phyloP scores from a whole-genome alignment of 148 eudicot genomes.

The Heliosperma pusillum region DNA sequence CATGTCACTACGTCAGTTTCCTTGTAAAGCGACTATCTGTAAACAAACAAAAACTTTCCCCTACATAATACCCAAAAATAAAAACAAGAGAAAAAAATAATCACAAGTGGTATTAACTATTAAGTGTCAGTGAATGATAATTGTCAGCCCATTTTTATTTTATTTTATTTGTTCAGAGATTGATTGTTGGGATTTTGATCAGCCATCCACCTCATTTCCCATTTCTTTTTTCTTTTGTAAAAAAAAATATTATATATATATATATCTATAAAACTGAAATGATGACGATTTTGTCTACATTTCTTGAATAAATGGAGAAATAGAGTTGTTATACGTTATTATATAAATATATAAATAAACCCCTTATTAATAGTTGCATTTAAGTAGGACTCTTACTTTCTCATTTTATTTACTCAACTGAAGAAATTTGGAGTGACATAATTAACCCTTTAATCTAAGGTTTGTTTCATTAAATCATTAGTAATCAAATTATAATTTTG shows the following conservation, averaged over 20 bases:
- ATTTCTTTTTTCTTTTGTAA: not conserved
- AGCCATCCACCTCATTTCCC: conserved; percentile 6
- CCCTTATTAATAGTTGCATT: not conserved
- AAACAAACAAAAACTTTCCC: conserved; percentile 4
- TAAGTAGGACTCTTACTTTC: not conserved
- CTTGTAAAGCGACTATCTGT: conserved; percentile 1
- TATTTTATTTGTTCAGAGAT: not conserved
- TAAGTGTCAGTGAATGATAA: too few species aligned
- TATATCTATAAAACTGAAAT: too few species aligned
- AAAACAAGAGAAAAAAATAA: not conserved
- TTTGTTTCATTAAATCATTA: not conserved
- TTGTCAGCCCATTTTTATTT: not conserved
- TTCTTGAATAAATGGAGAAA: conserved; percentile 5
- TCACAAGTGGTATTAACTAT: not conserved
- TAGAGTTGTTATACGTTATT: not conserved
- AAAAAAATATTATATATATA: too few species aligned
- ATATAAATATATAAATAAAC: not conserved
- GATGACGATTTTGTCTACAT: not conserved
- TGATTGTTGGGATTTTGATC: conserved; percentile 5
- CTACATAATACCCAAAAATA: not conserved
- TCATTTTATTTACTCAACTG: not conserved
- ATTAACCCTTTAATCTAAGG: not conserved
- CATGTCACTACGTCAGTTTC: conserved; percentile 8
- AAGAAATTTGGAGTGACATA: not conserved
- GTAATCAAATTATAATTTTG: not conserved